These are phyloP conservation scores for Fusarium algeriense DNA, from an alignment of 2,329 filamentous ascomycete species.

Conservation along the genomic window DNA sequence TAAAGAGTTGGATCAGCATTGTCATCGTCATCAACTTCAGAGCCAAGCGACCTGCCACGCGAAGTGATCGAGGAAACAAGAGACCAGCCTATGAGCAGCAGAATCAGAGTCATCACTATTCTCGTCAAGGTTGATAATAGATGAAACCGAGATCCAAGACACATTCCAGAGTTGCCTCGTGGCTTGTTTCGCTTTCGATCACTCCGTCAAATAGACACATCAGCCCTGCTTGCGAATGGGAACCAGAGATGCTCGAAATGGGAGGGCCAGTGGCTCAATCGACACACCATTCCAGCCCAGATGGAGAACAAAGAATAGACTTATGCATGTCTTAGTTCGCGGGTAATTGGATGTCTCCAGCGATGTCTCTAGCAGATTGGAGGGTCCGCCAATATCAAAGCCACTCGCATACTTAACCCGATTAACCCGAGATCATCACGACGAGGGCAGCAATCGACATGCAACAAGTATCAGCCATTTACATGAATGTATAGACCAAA, in stretches of 20 bases:
- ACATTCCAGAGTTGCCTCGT: conserved; percentile 16
- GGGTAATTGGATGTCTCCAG: conserved; percentile 17
- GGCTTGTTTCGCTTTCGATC: conserved; percentile 9
- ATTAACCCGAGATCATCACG: background rate
- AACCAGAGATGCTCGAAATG: background rate
- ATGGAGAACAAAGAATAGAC: conserved; percentile 27
- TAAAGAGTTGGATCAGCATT: background rate
- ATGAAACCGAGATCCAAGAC: background rate
- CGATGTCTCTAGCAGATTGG: conserved; percentile 13
- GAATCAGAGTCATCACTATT: background rate
- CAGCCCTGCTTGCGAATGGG: background rate
- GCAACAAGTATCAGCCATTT: conserved; percentile 6
- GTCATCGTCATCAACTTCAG: background rate
- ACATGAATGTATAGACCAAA: background rate
- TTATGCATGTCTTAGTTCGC: conserved; percentile 13
- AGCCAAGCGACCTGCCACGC: background rate
- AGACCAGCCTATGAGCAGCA: background rate
- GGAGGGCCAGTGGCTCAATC: background rate
- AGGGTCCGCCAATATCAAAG: conserved; percentile 1
- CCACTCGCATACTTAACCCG: background rate
- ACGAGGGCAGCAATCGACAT: background rate
- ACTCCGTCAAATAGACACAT: background rate
- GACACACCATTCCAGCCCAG: conserved; percentile 8
- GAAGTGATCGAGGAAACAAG: background rate
- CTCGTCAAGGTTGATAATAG: background rate